Evolutionary conservation across 495 filamentous ascomycete genomes (phyloP).

Genomic region (Podospora australis): DNA sequence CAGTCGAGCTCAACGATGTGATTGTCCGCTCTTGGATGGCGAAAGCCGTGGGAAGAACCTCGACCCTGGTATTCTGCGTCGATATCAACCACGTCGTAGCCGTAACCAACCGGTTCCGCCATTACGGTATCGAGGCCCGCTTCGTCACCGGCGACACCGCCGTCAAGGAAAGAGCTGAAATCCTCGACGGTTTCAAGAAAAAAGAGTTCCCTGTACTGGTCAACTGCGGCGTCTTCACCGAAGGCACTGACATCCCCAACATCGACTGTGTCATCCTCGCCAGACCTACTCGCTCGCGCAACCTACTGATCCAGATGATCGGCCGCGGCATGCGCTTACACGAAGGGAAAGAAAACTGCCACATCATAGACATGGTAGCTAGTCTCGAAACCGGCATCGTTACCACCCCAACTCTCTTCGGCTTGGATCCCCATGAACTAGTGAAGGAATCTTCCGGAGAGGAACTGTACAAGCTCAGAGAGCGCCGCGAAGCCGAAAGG

Average conservation of each 20-base stretch:
- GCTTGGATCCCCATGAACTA: slow-evolving; percentile 78
- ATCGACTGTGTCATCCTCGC: slow-evolving; percentile 91
- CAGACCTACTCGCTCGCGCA: slow-evolving; percentile 81
- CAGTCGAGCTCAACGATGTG: slow-evolving; percentile 65
- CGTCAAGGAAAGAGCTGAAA: slow-evolving; percentile 54
- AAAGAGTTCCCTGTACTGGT: slow-evolving; percentile 81
- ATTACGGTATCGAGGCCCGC: slow-evolving; percentile 71
- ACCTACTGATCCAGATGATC: slow-evolving; percentile 95
- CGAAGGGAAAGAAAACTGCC: slow-evolving; percentile 78
- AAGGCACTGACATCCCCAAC: slow-evolving; percentile 95
- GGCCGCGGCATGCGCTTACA: slow-evolving; percentile 83
- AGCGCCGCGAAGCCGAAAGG: slow-evolving; percentile 36
- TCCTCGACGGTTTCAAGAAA: slow-evolving; percentile 64
- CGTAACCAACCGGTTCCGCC: slow-evolving; percentile 68
- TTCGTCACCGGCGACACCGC: slow-evolving; percentile 77
- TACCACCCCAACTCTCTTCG: slow-evolving; percentile 87
- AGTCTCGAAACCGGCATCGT: slow-evolving; percentile 74
- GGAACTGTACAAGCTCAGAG: slow-evolving; percentile 49
- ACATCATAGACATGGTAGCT: slow-evolving; percentile 94
- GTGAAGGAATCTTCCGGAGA: slow-evolving; percentile 54
- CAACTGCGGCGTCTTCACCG: slow-evolving; percentile 95
- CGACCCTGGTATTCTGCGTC: slow-evolving; percentile 89
- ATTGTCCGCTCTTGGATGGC: slow-evolving; percentile 79
- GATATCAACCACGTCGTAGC: slow-evolving; percentile 72
- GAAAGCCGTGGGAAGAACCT: slow-evolving; percentile 64